phyloP scores from a whole-genome alignment of 495 filamentous ascomycete genomes.

The Aspergillus haitiensis region DNA sequence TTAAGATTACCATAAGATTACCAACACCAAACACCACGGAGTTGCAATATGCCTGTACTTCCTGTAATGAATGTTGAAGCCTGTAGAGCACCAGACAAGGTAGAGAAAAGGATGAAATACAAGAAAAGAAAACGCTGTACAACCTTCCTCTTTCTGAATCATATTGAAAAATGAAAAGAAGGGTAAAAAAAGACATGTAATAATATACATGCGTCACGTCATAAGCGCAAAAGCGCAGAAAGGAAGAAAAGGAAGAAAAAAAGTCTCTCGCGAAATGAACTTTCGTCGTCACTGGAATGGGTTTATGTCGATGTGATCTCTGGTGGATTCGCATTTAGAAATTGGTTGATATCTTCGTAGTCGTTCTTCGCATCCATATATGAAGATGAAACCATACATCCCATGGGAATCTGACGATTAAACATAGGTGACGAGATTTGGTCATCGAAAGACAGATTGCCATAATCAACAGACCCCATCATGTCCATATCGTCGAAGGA shows the following conservation, averaged over 20 bases:
- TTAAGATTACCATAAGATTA: background rate
- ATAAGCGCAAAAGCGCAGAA: conserved; percentile 27
- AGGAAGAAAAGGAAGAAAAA: conserved; percentile 15
- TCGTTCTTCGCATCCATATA: conserved; percentile 36
- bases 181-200: conserved; percentile 24
- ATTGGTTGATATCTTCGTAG: conserved; percentile 48
- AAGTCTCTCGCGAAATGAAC: background rate
- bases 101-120: background rate
- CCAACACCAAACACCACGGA: background rate
- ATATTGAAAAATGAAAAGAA: conserved; percentile 8
- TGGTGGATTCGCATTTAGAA: conserved; percentile 43
- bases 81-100: background rate
- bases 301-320: conserved; percentile 45
- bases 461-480: conserved; percentile 37
- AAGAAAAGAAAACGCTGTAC: background rate
- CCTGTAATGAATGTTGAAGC: background rate
- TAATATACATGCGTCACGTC: conserved; percentile 44
- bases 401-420: conserved; percentile 40
- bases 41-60: background rate
- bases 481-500: conserved; percentile 47
- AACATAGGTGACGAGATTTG: conserved; percentile 42
- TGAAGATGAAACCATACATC: conserved; percentile 36
- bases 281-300: background rate
- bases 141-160: background rate
- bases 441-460: conserved; percentile 41